Percentiles rank a stretch among this genome's conserved stretches.
These are phyloP conservation scores for Paecilomyces sp. DNA, from an alignment of 2,329 filamentous ascomycete genomes.

Conservation along the genomic window DNA sequence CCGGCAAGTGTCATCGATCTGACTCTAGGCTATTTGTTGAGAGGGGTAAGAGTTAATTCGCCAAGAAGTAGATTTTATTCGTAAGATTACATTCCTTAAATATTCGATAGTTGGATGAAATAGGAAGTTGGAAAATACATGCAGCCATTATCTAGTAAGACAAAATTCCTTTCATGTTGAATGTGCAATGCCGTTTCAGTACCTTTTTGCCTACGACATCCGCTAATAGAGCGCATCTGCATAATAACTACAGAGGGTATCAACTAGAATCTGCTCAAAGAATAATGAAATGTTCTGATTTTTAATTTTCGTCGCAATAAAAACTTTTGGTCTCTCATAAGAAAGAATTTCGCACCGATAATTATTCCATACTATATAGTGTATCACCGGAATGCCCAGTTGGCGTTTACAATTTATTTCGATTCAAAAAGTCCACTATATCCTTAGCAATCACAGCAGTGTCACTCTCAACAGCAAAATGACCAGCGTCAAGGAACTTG, in stretches of 20 bases:
- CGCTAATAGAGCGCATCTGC: too few species aligned
- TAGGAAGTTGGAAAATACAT: not conserved
- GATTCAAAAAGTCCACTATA: conserved; percentile 29
- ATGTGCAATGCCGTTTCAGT: too few species aligned
- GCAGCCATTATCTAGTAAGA: not conserved
- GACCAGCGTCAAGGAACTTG: conserved; percentile 47
- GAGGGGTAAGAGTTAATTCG: not conserved
- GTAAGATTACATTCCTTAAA: not conserved
- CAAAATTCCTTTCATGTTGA: too few species aligned
- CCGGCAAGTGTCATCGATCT: not conserved
- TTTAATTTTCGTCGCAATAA: too few species aligned
- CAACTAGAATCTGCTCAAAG: too few species aligned
- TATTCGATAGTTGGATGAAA: not conserved
- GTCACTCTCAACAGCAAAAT: conserved; percentile 47
- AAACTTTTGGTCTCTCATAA: too few species aligned
- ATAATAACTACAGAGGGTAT: too few species aligned
- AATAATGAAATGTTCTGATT: too few species aligned
- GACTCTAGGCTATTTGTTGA: too few species aligned
- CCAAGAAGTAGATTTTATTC: not conserved
- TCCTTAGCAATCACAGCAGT: conserved; percentile 27
- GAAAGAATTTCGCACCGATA: not conserved
- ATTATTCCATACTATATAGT: not conserved
- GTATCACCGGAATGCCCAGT: not conserved
- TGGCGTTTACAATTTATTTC: conserved; percentile 1
- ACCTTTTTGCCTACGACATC: too few species aligned